phyloP scores from a whole-genome alignment of 805 yeast species.

The Candida endomychidarum region DNA sequence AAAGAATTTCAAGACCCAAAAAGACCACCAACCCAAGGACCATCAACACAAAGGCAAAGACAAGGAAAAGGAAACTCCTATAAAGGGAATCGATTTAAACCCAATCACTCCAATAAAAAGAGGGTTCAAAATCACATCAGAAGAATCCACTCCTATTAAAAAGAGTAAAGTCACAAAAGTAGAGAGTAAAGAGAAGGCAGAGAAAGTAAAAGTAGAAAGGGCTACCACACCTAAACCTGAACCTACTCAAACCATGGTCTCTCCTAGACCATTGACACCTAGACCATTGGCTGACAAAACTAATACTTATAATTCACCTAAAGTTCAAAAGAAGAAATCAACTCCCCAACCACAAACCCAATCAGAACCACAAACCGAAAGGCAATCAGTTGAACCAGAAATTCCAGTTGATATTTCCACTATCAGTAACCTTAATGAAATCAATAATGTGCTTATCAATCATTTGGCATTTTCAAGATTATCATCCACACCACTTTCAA shows the following conservation, averaged over 20 bases:
- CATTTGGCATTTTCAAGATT: constrained; percentile 89
- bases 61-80: no score
- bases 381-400: no score
- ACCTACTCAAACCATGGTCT: no score
- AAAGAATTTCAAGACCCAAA: no score
- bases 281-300: constrained; percentile 29
- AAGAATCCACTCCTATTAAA: constrained; percentile 22
- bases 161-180: constrained; percentile 7
- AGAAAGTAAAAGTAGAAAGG: no score
- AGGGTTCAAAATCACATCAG: constrained; percentile 17
- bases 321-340: constrained; percentile 28
- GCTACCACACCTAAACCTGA: no score
- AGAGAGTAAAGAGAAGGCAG: no score
- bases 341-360: constrained; percentile 1
- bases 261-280: no score
- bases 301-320: constrained; percentile 20
- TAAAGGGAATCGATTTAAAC: not conserved
- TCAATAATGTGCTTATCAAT: constrained; percentile 69
- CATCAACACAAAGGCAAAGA: no score
- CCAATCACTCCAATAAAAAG: constrained; percentile 18
- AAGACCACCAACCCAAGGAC: no score
- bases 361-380: constrained; percentile 16
- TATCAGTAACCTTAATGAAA: constrained; percentile 36
- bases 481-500: constrained; percentile 82
- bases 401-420: constrained; percentile 24